Evolutionary conservation across 352 stramenopile genomes (phyloP), one percentile per base, ranked within the genome.

Genomic region (Lagenidium sp.): DNA sequence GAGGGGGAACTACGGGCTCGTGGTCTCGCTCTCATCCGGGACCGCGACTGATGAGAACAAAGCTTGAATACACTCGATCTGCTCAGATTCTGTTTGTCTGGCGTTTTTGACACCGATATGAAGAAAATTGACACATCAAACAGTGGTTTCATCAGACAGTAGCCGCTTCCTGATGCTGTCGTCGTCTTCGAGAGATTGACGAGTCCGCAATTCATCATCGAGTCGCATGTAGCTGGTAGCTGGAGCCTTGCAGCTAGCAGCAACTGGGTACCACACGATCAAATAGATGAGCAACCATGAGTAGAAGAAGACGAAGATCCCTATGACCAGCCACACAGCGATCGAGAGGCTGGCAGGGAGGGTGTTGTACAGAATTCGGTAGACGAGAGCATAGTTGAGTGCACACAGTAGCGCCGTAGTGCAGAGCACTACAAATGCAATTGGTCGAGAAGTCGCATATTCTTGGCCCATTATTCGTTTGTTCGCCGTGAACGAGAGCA

Each of bases 401-500:
- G 59, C 63, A 28, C 68, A 84, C 12, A 87, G 51, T 26, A 85
- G 34, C 6, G 57, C 61, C 15, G 67, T 82, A 8, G 45, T 55
- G 2, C 70, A 41, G 3, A 73, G 41, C 2, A 87, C 39, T 30
- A 68, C 6, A 2, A 62, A 61, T 34, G 56, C 62, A 6, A 74
- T 42, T 12, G 23, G 54, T 4, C 50, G 41, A 23, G 56, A 58
- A 8, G 55, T 81, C 15, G 65, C 67, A 20, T 83, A 81, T n/a
- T 42, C 31, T 6, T 50, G 36, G 20, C 84, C 79, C 81, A 95
- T 95, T 22, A 84, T 40, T 19, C 62, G 34, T 21, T 57, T 65
- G 28, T 46, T 70, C 7, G 56, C 53, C 2, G 75, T 85, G 44
- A 96, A 94, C 7, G 68, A 60, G 1, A 96, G 58, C 29, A 96